Evolutionary conservation across 2,329 filamentous ascomycete genomes (phyloP), one percentile per base, ranked within the genome.

Genomic region (Fonsecaea erecta): DNA sequence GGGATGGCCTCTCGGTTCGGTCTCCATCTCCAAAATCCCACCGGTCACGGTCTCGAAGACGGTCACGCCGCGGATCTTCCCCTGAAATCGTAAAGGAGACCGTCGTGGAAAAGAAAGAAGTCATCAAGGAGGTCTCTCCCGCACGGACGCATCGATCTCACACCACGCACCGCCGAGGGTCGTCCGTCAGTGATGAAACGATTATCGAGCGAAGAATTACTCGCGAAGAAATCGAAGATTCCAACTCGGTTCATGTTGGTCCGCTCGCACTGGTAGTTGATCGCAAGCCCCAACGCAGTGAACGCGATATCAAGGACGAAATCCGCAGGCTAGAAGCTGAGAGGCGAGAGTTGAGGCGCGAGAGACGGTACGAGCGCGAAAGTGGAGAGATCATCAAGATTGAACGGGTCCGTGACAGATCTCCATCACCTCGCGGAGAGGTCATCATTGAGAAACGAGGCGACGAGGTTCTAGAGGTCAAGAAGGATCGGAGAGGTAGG

Each of bases 401-500:
- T 32, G 69, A 70, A 40, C 61, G 67, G 26, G 60, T 68, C 18
- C 74, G 74, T 11, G 74, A 71, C 9, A 52, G 75, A 30, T 60
- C 65, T 16, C 69, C 70, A 34, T 68, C 68, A 21, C 70, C 70
- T 34, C 61, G 59, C 6, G 67, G 70, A 18, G 73, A 77, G 52
- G 73, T 77, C 18, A 74, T 78, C 65, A 75, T 76, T 48, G 68
- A 74, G 35, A 68, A 72, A 43, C 70, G 80, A 72, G 77, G 78
- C 43, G 79, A 83, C 57, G 85, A 87, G 65, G 78, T 88, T 5
- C 73, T 80, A 3, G 79, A 83, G 67, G 87, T 97, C 73, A 90
- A 92, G 80, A 92, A 90, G 83, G 92, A 97, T 81, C 90, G 90
- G 84, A 95, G 91, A 93, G 93, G 93, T 96, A 95, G 89, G 90